Conservation (phyloP, 2,329 filamentous ascomycete genomes). For the Rhytidhysteron rufulum region DNA sequence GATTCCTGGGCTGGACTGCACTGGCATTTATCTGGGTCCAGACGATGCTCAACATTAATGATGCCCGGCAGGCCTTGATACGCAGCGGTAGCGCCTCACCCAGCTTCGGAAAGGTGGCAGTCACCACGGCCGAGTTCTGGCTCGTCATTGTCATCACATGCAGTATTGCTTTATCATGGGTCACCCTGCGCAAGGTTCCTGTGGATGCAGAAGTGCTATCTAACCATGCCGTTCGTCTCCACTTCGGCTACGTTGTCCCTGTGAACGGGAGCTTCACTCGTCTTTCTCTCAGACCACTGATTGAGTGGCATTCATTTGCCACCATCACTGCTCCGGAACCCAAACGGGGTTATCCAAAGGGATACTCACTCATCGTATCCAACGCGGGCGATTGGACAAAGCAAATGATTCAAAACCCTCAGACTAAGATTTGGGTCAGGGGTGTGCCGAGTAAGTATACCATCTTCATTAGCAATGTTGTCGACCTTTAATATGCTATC, state of each 20-base stretch:
- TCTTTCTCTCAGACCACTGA: slow-evolving; percentile 29
- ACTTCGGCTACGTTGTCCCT: slow-evolving; percentile 38
- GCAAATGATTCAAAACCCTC: slow-evolving; percentile 27
- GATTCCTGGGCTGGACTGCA: slow-evolving; percentile 15
- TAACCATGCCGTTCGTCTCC: slow-evolving; percentile 67
- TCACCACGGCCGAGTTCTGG: slow-evolving; percentile 51
- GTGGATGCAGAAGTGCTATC: slow-evolving; percentile 69
- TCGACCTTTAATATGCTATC: no score
- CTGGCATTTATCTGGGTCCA: slow-evolving; percentile 11
- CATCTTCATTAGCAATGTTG: no score
- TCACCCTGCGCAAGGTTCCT: slow-evolving; percentile 63
- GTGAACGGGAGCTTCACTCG: slow-evolving; percentile 26
- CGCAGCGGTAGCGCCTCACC: not conserved
- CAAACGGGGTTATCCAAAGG: no score
- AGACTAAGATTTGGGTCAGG: slow-evolving; percentile 32
- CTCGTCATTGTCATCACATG: slow-evolving; percentile 61
- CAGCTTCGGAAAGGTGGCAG: not conserved
- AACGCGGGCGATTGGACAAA: slow-evolving; percentile 38
- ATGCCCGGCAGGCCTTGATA: not conserved
- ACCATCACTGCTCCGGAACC: slow-evolving; percentile 32
- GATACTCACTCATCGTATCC: slow-evolving; percentile 34
- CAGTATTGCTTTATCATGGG: slow-evolving; percentile 71
- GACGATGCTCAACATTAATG: not conserved
- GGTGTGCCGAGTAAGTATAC: slow-evolving; percentile 31
- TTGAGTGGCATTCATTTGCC: slow-evolving; percentile 38